Evolutionary conservation across 2,329 filamentous ascomycete species (phyloP).

Genomic region (Grosmannia clavigera): DNA sequence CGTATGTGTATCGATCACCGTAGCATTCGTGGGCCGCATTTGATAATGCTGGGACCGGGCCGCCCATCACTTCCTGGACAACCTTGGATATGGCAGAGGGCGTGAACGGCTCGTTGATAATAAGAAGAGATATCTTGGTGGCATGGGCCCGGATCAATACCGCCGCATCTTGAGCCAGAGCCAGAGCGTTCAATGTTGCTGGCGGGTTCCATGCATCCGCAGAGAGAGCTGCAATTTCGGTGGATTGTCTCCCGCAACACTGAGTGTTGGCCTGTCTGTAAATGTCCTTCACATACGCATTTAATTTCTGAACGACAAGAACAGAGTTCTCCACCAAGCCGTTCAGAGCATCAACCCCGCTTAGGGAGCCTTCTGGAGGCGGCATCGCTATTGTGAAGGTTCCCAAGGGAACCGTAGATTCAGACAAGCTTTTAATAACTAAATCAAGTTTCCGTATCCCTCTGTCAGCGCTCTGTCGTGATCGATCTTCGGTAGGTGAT

Average conservation of each 20-base stretch:
- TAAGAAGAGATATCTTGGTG: slow-evolving; percentile 76
- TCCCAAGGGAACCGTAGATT: neutral
- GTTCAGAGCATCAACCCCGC: slow-evolving; percentile 23
- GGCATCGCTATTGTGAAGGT: neutral
- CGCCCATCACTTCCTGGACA: slow-evolving; percentile 57
- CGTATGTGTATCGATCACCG: slow-evolving; percentile 51
- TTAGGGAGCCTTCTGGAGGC: slow-evolving; percentile 11
- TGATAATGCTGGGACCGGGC: slow-evolving; percentile 62
- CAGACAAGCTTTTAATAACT: neutral
- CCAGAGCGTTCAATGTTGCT: slow-evolving; percentile 40
- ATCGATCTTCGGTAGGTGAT: neutral
- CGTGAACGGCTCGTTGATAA: slow-evolving; percentile 79
- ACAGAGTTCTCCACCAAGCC: slow-evolving; percentile 24
- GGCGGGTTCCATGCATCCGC: slow-evolving; percentile 1
- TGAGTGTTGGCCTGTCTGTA: slow-evolving; percentile 15
- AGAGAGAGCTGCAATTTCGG: neutral
- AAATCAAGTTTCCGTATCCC: neutral
- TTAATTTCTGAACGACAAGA: slow-evolving; percentile 27
- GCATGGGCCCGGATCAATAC: slow-evolving; percentile 67
- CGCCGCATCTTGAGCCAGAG: slow-evolving; percentile 59
- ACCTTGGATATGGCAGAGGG: slow-evolving; percentile 61
- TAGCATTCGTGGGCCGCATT: slow-evolving; percentile 56
- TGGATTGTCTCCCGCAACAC: neutral
- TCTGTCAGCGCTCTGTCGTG: neutral
- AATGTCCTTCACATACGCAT: slow-evolving; percentile 23